Base-by-base conservation (phyloP, 352 stramenopile species). In the Pythium apleroticum region DNA sequence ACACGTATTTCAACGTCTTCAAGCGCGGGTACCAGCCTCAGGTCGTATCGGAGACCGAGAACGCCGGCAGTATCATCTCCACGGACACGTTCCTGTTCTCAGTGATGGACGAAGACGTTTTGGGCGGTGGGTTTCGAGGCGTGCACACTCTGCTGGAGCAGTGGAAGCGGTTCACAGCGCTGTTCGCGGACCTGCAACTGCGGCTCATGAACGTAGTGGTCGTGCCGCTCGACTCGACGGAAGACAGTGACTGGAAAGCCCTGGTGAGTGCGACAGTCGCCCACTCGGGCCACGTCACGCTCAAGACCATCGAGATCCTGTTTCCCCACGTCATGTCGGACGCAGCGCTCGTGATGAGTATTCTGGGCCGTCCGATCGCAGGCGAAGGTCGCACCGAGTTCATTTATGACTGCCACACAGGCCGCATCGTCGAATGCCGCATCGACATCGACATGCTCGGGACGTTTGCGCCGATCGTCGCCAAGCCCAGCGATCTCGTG, bases 381-480 rank as follows among this genome's bases (percentile, higher is more conserved):
- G 60, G 60, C 12, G 39, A 53, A 11, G 60, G 60, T 0, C 60
- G 52, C 12, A 67, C 60, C 25, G 57, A 57, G 19, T 67, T 67
- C 19, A n/a, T 56, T 11, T 67, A 53, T 31, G 60, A 67, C 52
- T 60, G 35, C 31, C 11, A 22, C 7, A 60, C 60, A 1, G 27
- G 43, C 28, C 52, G 52, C 4, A 24, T 67, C 17, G n/a, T 67
- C 5, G 57, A 53, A 10, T 56, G 60, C 43, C 27, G 57, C 19
- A 67, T 67, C n/a, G 60, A 67, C 31, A 67, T 67, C 37, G 60
- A 67, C 41, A 67, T 67, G 60, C 35, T 67, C 39, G 52, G 60
- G 25, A 67, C 52, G 20, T 67, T 67, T 49, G 60, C 52, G 2
- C 20, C 10, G 2, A 45, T 67, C 30, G 60, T 67, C 11, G n/a